A percentile compares a stretch with the other conserved stretches of the same genome.
Evolutionary conservation across 257 asterid species (phyloP).

Genomic region (Agastache rugosa): DNA sequence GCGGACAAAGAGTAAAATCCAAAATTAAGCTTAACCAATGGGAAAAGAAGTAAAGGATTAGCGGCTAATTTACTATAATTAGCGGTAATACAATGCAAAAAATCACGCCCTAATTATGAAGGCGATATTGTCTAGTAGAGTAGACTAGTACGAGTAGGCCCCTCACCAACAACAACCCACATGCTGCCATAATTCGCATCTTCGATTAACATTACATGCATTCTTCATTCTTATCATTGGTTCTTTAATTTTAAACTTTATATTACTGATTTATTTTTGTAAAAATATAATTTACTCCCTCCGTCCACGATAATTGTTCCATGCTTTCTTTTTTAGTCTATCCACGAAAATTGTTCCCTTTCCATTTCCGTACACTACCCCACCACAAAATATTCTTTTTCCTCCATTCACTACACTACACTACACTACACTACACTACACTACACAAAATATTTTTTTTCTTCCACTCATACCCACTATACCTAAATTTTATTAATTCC

Average conservation of each 20-base stretch:
- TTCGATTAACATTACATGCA: conserved; percentile 2
- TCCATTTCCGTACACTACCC: too few relatives aligned
- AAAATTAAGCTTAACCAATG: conserved; percentile 29
- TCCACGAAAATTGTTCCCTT: too few relatives aligned
- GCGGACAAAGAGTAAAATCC: conserved; percentile 14
- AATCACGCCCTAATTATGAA: conserved; percentile 35
- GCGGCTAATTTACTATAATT: conserved; percentile 26
- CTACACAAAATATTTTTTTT: too few relatives aligned
- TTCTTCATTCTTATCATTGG: conserved; percentile 28
- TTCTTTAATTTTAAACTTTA: conserved; percentile 28
- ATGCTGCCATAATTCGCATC: conserved; percentile 37
- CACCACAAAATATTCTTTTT: too few relatives aligned
- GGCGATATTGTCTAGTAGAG: background rate
- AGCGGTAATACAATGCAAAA: conserved; percentile 12
- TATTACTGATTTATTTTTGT: background rate
- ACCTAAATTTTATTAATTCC: too few relatives aligned
- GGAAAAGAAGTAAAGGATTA: conserved; percentile 32
- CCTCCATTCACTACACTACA: too few relatives aligned
- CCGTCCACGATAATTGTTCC: too few relatives aligned
- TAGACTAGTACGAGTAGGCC: conserved; percentile 2
- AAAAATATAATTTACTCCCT: too few relatives aligned
- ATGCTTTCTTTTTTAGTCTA: too few relatives aligned
- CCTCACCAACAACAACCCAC: conserved; percentile 26
- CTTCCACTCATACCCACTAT: too few relatives aligned
- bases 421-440: too few relatives aligned